Evolutionary conservation across 2,329 filamentous ascomycete genomes (phyloP), one percentile per base, ranked within the genome.

Genomic region (Neofusicoccum ribis): DNA sequence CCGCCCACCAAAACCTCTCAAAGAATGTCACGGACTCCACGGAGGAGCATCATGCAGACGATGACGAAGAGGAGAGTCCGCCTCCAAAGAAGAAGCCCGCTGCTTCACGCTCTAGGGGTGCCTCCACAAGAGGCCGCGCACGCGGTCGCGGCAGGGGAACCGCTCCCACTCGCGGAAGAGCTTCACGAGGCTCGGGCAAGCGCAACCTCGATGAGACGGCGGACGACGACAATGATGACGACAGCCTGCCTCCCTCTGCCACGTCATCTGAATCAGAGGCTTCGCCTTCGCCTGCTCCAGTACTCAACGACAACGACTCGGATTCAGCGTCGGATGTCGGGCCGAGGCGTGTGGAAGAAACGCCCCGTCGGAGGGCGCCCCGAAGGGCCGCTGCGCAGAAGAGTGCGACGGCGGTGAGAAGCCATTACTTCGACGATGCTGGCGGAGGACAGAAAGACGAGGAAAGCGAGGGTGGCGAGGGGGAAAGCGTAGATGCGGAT

Each of bases 1-100:
- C 76, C 1, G 70, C 74, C 6, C 69, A 74, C 11, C 69, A 73
- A 41, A 71, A 23, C 64, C n/a, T 50, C 15, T 17, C 51, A 3
- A 63, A 51, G 31, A 27, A 52, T 9, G 47, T 44, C 5, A 54
- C 49, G n/a, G 59, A 65, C 9, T 56, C 66, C 8, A 54, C 36
- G 1, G 46, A 56, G n/a, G 41, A 41, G 5, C 3, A 52, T 9
- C 5, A 14, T 23, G 15, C 43, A 8, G 65, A 69, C 36, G 31
- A 52, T 9, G 54, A 58, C 1, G 59, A 60, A 12, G 39, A n/a
- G 15, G 9, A 31, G 15, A 41, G 49, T 20, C 46, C 65, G 20
- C 56, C 65, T 44, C 50, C 27, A 15, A n/a, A 36, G 36, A 43
- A 34, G 31, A 66, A 50, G 14, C 43, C 51, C 15, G n/a, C 17